Conservation (phyloP, 2,329 filamentous ascomycete genomes). For the Colletotrichum brevisporum region DNA sequence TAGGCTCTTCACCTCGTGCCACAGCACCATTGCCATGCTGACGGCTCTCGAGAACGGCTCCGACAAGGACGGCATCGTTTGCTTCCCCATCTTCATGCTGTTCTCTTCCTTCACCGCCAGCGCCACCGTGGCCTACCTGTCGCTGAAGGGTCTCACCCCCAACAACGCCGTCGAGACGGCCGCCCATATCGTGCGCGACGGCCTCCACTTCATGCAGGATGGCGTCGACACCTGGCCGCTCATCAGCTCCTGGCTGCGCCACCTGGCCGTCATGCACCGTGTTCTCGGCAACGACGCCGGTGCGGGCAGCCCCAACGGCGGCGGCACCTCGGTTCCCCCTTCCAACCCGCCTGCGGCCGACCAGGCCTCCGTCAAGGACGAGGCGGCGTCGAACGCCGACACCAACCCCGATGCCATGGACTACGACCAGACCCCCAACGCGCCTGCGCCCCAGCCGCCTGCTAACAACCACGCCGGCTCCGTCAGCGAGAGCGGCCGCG, state of each 20-base stretch:
- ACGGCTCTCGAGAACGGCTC: slow-evolving; percentile 68
- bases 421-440: slow-evolving; percentile 63
- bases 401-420: slow-evolving; percentile 71
- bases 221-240: slow-evolving; percentile 73
- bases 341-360: slow-evolving; percentile 45
- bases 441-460: slow-evolving; percentile 50
- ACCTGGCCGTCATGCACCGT: slow-evolving; percentile 73
- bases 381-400: slow-evolving; percentile 68
- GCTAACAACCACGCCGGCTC: slow-evolving; percentile 42
- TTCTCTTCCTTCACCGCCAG: slow-evolving; percentile 74
- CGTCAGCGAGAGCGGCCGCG: slow-evolving; percentile 59
- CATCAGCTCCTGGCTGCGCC: slow-evolving; percentile 71
- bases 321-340: slow-evolving; percentile 49
- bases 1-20: slow-evolving; percentile 70
- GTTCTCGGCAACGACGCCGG: slow-evolving; percentile 69
- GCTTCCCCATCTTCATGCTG: slow-evolving; percentile 75
- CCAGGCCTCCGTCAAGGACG: slow-evolving; percentile 66
- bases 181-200: slow-evolving; percentile 69
- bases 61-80: slow-evolving; percentile 71
- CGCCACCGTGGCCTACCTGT: slow-evolving; percentile 73
- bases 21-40: slow-evolving; percentile 70
- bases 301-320: slow-evolving; percentile 49
- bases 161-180: slow-evolving; percentile 70
- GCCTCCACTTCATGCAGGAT: slow-evolving; percentile 71
- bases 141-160: slow-evolving; percentile 72